Conservation (phyloP, 1,284 basidiomycete species). For the Tylopilus sp. region DNA sequence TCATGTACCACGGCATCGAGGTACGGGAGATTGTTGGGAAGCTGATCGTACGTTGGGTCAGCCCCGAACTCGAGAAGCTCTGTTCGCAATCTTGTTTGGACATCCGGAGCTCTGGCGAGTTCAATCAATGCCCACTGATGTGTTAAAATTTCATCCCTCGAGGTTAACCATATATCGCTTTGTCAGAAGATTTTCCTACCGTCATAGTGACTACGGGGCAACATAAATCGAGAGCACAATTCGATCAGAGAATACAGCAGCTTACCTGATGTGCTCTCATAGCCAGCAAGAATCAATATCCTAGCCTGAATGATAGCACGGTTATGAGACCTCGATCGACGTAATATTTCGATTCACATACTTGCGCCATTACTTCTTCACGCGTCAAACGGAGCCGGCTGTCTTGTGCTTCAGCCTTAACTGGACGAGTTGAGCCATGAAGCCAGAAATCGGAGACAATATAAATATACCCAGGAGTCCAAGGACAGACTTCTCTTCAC, state of each 20-base stretch:
- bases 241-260: not conserved
- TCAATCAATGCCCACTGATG: conserved; percentile 33
- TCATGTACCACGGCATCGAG: conserved; percentile 32
- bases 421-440: conserved; percentile 7
- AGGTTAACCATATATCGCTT: not conserved
- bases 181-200: conserved; percentile 1
- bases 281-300: conserved; percentile 30
- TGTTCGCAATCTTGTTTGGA: conserved; percentile 28
- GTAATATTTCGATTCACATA: not conserved
- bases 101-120: conserved; percentile 19
- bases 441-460: not conserved
- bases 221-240: not conserved
- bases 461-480: conserved; percentile 17
- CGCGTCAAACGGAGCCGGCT: conserved; percentile 13
- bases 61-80: conserved; percentile 25
- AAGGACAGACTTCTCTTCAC: conserved; percentile 50
- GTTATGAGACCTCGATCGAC: not conserved
- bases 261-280: conserved; percentile 31
- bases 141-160: not conserved
- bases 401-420: conserved; percentile 14
- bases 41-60: conserved; percentile 30
- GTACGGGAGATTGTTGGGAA: conserved; percentile 25
- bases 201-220: conserved; percentile 22
- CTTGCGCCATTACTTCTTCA: conserved; percentile 24
- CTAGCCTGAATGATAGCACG: conserved; percentile 17